Percentiles rank a stretch among this genome's conserved stretches.
These are phyloP conservation scores for Phytophthora quininea DNA, from an alignment of 352 stramenopile genomes.

Conservation along the genomic window DNA sequence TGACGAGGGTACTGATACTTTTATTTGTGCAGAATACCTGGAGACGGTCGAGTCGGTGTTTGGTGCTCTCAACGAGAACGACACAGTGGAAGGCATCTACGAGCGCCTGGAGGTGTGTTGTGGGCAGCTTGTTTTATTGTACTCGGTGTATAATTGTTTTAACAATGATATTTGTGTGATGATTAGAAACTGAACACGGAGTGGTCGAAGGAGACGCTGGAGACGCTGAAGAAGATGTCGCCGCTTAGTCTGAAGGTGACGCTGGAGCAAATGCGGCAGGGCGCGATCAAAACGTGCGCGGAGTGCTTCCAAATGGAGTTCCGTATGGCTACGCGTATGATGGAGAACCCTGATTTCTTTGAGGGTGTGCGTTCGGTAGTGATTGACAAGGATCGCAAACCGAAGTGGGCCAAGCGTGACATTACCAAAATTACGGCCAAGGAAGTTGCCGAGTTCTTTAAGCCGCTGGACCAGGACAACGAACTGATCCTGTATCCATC, in stretches of 20 bases:
- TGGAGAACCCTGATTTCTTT: slow-evolving; percentile 94
- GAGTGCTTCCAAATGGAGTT: slow-evolving; percentile 97
- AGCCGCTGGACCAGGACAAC: slow-evolving; percentile 72
- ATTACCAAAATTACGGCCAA: slow-evolving; percentile 65
- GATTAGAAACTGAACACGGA: slow-evolving; percentile 59
- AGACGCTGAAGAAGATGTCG: slow-evolving; percentile 90
- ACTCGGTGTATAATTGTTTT: background rate
- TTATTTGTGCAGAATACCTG: slow-evolving; percentile 62
- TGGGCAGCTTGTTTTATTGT: background rate
- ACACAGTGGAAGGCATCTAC: slow-evolving; percentile 79
- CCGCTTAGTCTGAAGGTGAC: slow-evolving; percentile 95
- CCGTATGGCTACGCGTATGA: slow-evolving; percentile 83
- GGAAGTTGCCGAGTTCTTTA: slow-evolving; percentile 85
- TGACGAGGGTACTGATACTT: background rate
- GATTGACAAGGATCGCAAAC: slow-evolving; percentile 95
- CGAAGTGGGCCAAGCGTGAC: slow-evolving; percentile 88
- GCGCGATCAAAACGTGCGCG: slow-evolving; percentile 75
- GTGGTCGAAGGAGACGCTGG: slow-evolving; percentile 83
- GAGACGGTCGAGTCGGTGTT: slow-evolving; percentile 80
- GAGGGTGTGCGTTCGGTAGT: slow-evolving; percentile 96
- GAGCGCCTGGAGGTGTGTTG: slow-evolving; percentile 44
- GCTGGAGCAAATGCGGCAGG: slow-evolving; percentile 93
- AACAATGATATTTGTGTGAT: slow-evolving; percentile 14
- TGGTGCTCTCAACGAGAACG: slow-evolving; percentile 72
- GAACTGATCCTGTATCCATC: slow-evolving; percentile 79